Evolutionary conservation across 2,329 filamentous ascomycete species (phyloP), one percentile per base, ranked within the genome.

Genomic region (Exophiala dermatitidis): DNA sequence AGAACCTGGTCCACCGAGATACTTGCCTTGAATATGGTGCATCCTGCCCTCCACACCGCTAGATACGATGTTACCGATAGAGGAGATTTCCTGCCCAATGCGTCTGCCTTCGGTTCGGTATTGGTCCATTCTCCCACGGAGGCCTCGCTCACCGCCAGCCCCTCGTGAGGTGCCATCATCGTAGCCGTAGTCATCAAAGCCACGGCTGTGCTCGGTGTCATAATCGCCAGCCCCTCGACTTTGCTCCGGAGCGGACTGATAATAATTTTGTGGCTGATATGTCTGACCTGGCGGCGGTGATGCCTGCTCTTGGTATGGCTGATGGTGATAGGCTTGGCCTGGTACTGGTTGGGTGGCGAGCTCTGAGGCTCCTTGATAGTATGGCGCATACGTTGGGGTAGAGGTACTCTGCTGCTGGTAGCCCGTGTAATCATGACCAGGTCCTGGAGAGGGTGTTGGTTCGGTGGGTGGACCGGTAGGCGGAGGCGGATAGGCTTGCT

Each of bases 31-130:
- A 37, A 74, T 72, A 29, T 71, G 71, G 52, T 73, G 71, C 7
- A 74, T 68, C 53, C 72, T 72, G 10, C 69, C 68, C 0, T 69
- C 70, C 9, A 74, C 57, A 50, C 71, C 68, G 19, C 67, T 66
- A 40, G 71, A 69, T 34, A 74, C 64, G 8, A 63, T 61, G 50
- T 67, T 69, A 10, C 69, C 65, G 49, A 72, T 69, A 10, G 66
- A 63, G 6, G 64, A 66, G 43, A 74, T 52, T 33, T 74, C 68
- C 9, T 68, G 64, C 19, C 65, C 65, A 51, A 74, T 40, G 3
- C 47, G 46, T 53, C 53, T 55, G 6, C 60, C 60, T 49, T 63
- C 58, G 5, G 57, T 50, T 31, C 56, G 55, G 46, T 62, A 64
- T 5, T 69, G 65, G 53, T 66, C 63, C 26, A 70, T 63, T 3